Percentiles rank a stretch among this genome's conserved stretches.
These are phyloP conservation scores for Candida boidinii DNA, from an alignment of 805 yeast genomes.

Conservation along the genomic window DNA sequence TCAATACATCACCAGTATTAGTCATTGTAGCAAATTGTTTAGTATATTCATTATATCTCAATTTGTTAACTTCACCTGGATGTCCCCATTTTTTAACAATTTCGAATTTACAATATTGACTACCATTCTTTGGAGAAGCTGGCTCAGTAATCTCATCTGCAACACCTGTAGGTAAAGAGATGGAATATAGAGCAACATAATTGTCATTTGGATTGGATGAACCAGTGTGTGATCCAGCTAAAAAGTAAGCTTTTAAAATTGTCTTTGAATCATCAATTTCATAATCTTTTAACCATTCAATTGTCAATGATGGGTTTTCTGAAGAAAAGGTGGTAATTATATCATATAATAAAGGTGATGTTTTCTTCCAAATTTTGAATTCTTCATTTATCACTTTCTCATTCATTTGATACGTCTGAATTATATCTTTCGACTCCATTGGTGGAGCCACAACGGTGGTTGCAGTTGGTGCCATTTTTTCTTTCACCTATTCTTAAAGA, in stretches of 20 bases:
- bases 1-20: constrained; percentile 39
- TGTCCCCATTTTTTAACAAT: constrained; percentile 46
- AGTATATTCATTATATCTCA: constrained; percentile 43
- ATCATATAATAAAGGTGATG: constrained; percentile 72
- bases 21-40: constrained; percentile 47
- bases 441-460: constrained; percentile 2
- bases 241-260: constrained; percentile 20
- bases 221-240: constrained; percentile 40
- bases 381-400: constrained; percentile 70
- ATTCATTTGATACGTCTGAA: constrained; percentile 36
- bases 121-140: constrained; percentile 14
- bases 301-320: constrained; percentile 63
- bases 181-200: constrained; percentile 33
- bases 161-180: constrained; percentile 43
- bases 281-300: constrained; percentile 55
- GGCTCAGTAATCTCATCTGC: constrained; percentile 22
- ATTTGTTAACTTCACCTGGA: constrained; percentile 58
- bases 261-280: constrained; percentile 5
- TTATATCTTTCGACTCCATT: constrained; percentile 11
- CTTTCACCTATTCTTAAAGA: too few relatives aligned
- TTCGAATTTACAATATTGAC: constrained; percentile 29
- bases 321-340: constrained; percentile 60
- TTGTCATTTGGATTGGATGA: constrained; percentile 32
- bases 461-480: constrained; percentile 4
- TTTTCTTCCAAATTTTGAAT: constrained; percentile 76